Conservation (phyloP, 1,139 yeast species). For the Pichia sp. region DNA sequence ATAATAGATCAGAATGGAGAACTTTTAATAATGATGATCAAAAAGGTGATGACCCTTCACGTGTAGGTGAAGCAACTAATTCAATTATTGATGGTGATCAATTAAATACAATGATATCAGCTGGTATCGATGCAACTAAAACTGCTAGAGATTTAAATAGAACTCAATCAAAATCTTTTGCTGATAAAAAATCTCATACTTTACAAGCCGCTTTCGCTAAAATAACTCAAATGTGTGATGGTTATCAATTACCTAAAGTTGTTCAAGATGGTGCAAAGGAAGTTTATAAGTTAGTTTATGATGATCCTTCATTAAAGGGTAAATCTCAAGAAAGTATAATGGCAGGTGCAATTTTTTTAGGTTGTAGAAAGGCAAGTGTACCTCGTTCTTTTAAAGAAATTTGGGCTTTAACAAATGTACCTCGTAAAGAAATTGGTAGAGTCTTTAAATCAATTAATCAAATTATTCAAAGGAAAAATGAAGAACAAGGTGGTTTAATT, state of each 20-base stretch:
- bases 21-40: constrained; percentile 96
- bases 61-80: constrained; percentile 99
- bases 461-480: constrained; percentile 61
- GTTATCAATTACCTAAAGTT: constrained; percentile 86
- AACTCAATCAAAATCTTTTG: constrained; percentile 79
- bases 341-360: constrained; percentile 94
- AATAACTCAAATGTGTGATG: constrained; percentile 95
- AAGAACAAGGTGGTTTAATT: constrained; percentile 29
- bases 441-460: constrained; percentile 77
- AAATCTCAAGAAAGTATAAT: constrained; percentile 89
- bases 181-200: constrained; percentile 82
- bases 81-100: constrained; percentile 89
- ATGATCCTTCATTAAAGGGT: constrained; percentile 80
- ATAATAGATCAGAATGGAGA: constrained; percentile 97
- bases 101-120: constrained; percentile 86
- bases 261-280: constrained; percentile 98
- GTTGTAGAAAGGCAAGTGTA: constrained; percentile 90
- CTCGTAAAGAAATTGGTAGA: constrained; percentile 88
- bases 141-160: constrained; percentile 82
- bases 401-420: constrained; percentile 91
- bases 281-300: constrained; percentile 86
- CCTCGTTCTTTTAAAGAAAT: constrained; percentile 95
- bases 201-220: constrained; percentile 84
- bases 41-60: constrained; percentile 96
- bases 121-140: constrained; percentile 68